Conservation (phyloP, 2,329 filamentous ascomycete genomes). For the Xylaria polymorpha region DNA sequence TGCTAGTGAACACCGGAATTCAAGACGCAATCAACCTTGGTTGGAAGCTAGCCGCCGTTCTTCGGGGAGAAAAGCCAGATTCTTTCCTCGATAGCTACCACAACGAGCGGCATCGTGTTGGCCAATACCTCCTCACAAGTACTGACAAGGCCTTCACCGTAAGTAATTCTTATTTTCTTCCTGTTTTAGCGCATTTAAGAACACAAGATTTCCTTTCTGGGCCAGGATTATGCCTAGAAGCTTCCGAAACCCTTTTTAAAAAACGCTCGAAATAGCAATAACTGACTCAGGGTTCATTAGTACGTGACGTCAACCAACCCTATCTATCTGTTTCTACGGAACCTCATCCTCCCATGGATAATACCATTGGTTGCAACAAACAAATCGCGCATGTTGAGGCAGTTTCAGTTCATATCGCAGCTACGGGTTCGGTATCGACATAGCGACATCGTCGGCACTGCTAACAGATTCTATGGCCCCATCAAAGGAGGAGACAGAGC, state of each 20-base stretch:
- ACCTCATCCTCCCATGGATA: conserved; percentile 53
- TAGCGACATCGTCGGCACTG: conserved; percentile 50
- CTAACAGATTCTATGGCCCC: conserved; percentile 46
- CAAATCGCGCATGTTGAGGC: conserved; percentile 38
- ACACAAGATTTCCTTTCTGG: no score
- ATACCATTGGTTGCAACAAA: conserved; percentile 51
- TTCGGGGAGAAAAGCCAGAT: conserved; percentile 50
- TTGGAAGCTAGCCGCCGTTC: conserved; percentile 61
- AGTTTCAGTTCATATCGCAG: conserved; percentile 55
- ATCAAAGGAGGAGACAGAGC: conserved; percentile 61
- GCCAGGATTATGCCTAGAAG: no score
- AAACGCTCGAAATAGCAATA: no score
- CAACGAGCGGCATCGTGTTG: conserved; percentile 59
- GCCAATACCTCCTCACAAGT: conserved; percentile 54
- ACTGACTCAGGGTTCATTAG: no score
- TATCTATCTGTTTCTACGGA: conserved; percentile 53
- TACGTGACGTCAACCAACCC: conserved; percentile 52
- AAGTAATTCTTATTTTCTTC: no score
- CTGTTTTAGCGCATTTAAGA: no score
- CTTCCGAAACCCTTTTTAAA: no score
- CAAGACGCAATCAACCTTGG: conserved; percentile 62
- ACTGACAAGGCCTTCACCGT: conserved; percentile 55
- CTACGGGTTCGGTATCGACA: conserved; percentile 55
- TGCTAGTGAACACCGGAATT: conserved; percentile 61
- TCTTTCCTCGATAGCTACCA: conserved; percentile 60